These are phyloP conservation scores for Teratosphaeria nubilosa DNA, from an alignment of 2,329 filamentous ascomycete species.

Conservation along the genomic window DNA sequence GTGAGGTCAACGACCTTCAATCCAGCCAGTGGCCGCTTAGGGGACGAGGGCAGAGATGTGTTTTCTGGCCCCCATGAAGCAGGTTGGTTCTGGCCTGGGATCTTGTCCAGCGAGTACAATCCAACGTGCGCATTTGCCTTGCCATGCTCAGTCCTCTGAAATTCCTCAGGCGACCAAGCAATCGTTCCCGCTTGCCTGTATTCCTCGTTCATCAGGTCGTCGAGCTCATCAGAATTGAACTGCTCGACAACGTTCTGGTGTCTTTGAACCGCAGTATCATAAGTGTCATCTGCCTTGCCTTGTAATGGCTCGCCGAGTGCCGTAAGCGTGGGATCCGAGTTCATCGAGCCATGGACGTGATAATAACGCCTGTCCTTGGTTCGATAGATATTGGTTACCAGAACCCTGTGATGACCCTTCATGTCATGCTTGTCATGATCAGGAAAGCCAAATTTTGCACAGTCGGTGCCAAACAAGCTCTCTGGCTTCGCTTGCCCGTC, in stretches of 20 bases:
- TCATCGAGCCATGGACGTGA: too few relatives aligned
- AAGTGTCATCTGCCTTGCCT: too few relatives aligned
- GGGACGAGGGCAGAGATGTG: conserved; percentile 17
- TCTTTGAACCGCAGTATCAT: conserved; percentile 18
- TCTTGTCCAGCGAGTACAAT: conserved; percentile 3
- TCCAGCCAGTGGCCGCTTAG: conserved; percentile 39
- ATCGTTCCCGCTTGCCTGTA: conserved; percentile 8
- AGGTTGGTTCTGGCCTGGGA: conserved; percentile 8
- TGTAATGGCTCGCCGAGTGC: too few relatives aligned
- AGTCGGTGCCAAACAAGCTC: too few relatives aligned
- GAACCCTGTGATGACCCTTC: too few relatives aligned
- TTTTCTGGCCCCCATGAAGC: conserved; percentile 17
- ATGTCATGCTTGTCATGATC: too few relatives aligned
- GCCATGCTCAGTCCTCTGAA: conserved; percentile 26
- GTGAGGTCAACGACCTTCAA: conserved; percentile 66
- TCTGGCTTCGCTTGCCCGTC: conserved; percentile 29
- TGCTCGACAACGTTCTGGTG: conserved; percentile 34
- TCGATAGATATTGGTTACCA: too few relatives aligned
- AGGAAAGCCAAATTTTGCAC: too few relatives aligned
- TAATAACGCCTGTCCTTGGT: too few relatives aligned
- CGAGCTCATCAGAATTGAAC: conserved; percentile 1
- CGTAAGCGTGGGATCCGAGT: too few relatives aligned
- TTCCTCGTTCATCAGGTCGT: conserved; percentile 6
- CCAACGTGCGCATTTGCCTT: conserved; percentile 8
- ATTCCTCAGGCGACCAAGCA: conserved; percentile 12